phyloP scores from a whole-genome alignment of 179 eudicot species.

The Spergularia azorica region DNA sequence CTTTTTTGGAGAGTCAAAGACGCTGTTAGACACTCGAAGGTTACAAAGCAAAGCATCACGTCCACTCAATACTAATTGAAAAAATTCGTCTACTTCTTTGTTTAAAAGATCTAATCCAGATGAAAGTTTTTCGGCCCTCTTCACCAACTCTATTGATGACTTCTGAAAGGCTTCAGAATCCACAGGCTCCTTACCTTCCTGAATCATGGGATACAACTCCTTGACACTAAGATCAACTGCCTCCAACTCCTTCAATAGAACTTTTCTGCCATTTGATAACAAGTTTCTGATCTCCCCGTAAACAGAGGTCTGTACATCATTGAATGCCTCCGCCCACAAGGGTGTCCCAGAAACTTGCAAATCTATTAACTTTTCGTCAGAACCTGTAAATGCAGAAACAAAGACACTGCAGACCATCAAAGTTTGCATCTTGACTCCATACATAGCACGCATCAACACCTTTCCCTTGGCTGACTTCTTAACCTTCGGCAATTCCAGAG shows the following conservation, averaged over 20 bases:
- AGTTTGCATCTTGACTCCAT: constrained; percentile 74
- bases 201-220: constrained; percentile 48
- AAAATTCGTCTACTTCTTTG: constrained; percentile 73
- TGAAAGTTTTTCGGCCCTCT: constrained; percentile 49
- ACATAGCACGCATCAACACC: constrained; percentile 80
- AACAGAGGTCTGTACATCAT: constrained; percentile 49
- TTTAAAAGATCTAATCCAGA: constrained; percentile 61
- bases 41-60: constrained; percentile 81
- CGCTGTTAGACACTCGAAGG: constrained; percentile 49
- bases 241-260: constrained; percentile 59
- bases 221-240: constrained; percentile 51
- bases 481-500: constrained; percentile 65
- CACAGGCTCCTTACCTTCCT: constrained; percentile 36
- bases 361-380: constrained; percentile 48
- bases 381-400: constrained; percentile 68
- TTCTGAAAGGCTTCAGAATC: constrained; percentile 34
- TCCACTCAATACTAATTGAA: constrained; percentile 68
- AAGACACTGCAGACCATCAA: constrained; percentile 59
- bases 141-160: constrained; percentile 37
- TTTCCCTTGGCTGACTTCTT: constrained; percentile 87
- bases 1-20: constrained; percentile 36
- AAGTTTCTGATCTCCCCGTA: constrained; percentile 52
- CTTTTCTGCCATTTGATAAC: constrained; percentile 33
- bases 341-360: constrained; percentile 49
- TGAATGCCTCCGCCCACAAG: constrained; percentile 71